These are phyloP conservation scores for Aspergillus costaricaensis DNA, from an alignment of 2,329 filamentous ascomycete species.

Conservation along the genomic window DNA sequence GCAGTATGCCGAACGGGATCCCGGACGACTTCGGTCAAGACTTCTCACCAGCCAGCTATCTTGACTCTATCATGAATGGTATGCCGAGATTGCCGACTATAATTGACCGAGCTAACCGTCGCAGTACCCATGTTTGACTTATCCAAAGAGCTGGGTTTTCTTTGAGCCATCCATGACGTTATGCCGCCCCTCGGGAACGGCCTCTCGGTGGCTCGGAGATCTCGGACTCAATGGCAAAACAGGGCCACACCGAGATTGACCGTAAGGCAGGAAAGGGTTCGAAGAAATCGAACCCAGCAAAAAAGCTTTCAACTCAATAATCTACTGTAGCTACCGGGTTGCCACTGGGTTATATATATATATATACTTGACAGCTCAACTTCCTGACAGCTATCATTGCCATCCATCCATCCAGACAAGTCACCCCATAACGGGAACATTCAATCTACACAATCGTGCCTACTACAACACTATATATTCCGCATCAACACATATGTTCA, in stretches of 20 bases:
- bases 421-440: background rate
- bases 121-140: constrained; percentile 29
- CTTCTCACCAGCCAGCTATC: constrained; percentile 28
- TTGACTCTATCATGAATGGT: constrained; percentile 36
- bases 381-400: background rate
- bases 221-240: background rate
- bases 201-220: constrained; percentile 10
- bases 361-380: background rate
- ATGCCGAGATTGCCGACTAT: background rate
- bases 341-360: background rate
- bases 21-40: constrained; percentile 20
- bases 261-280: background rate
- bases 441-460: background rate
- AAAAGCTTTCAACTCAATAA: background rate
- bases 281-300: background rate
- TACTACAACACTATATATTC: background rate
- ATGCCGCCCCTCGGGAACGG: background rate
- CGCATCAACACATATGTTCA: background rate
- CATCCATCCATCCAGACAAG: background rate
- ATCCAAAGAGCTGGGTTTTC: constrained; percentile 17
- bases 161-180: background rate
- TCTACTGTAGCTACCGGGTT: background rate
- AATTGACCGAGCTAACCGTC: background rate
- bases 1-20: constrained; percentile 19
- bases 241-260: background rate